Evolutionary conservation across 805 yeast species (phyloP).

Genomic region (Candida alai): DNA sequence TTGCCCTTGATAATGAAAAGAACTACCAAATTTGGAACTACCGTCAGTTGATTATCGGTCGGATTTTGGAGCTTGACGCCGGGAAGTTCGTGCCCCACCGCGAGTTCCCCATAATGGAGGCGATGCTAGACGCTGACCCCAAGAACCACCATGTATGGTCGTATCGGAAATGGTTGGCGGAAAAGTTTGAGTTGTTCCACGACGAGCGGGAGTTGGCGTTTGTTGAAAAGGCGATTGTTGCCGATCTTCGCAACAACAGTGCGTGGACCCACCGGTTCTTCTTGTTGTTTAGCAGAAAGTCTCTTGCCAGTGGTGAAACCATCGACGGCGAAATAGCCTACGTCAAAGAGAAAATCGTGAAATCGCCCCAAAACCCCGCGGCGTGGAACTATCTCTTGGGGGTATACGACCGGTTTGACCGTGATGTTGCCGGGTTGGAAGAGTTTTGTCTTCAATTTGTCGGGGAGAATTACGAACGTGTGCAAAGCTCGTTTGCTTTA

Average conservation of each 20-base stretch:
- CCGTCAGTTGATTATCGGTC: slow-evolving; percentile 60
- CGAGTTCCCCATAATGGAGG: slow-evolving; percentile 63
- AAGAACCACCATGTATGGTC: slow-evolving; percentile 98
- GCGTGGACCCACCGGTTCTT: slow-evolving; percentile 90
- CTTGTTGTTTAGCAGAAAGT: slow-evolving; percentile 30
- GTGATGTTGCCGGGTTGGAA: slow-evolving; percentile 37
- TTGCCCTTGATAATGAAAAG: slow-evolving; percentile 75
- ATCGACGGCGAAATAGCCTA: slow-evolving; percentile 51
- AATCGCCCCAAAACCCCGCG: slow-evolving; percentile 78
- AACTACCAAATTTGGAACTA: slow-evolving; percentile 98
- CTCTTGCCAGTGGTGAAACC: slow-evolving; percentile 12
- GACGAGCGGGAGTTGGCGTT: slow-evolving; percentile 49
- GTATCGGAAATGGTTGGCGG: slow-evolving; percentile 78
- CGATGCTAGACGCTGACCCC: slow-evolving; percentile 72
- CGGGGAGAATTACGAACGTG: slow-evolving; percentile 17
- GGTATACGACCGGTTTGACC: slow-evolving; percentile 29
- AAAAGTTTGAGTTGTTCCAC: slow-evolving; percentile 45
- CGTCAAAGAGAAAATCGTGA: slow-evolving; percentile 44
- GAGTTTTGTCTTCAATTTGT: slow-evolving; percentile 45
- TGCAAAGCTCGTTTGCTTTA: slow-evolving; percentile 57
- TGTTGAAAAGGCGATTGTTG: slow-evolving; percentile 42
- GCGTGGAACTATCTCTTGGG: slow-evolving; percentile 83
- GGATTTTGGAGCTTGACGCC: slow-evolving; percentile 17
- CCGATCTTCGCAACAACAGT: slow-evolving; percentile 82
- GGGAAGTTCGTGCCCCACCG: slow-evolving; percentile 36